Evolutionary conservation across 2,329 filamentous ascomycete species (phyloP).

Genomic region (Pseudodiploospora longispora): DNA sequence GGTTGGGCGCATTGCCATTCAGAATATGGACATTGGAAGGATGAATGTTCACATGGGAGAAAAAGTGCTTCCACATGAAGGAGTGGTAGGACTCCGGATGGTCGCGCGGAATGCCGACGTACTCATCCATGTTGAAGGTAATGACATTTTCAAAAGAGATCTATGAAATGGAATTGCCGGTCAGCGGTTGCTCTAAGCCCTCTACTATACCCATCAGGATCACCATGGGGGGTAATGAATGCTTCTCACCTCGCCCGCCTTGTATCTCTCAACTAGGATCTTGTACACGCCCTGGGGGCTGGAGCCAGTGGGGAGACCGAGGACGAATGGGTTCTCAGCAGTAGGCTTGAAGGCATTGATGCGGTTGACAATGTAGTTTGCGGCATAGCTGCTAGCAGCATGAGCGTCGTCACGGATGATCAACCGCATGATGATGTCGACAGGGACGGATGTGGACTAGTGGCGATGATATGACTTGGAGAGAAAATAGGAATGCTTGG

Average conservation of each 20-base stretch:
- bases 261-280: slow-evolving; percentile 63
- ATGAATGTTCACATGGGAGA: slow-evolving; percentile 74
- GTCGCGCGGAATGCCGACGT: slow-evolving; percentile 73
- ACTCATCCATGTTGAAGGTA: slow-evolving; percentile 94
- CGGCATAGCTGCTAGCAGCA: slow-evolving; percentile 65
- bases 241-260: slow-evolving; percentile 47
- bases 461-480: slow-evolving; percentile 1
- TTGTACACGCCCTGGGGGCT: slow-evolving; percentile 73
- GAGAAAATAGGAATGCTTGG: not conserved
- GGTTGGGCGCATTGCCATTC: slow-evolving; percentile 68
- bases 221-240: slow-evolving; percentile 7
- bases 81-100: slow-evolving; percentile 83
- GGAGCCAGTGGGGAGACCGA: slow-evolving; percentile 76
- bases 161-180: slow-evolving; percentile 25
- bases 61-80: slow-evolving; percentile 92
- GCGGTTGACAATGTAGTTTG: slow-evolving; percentile 74
- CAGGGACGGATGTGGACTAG: slow-evolving; percentile 14
- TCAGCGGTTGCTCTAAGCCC: not conserved
- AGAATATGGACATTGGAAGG: slow-evolving; percentile 80
- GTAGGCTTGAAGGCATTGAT: slow-evolving; percentile 72
- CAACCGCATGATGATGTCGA: slow-evolving; percentile 56
- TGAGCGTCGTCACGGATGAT: slow-evolving; percentile 70
- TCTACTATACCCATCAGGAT: not conserved
- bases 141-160: slow-evolving; percentile 84
- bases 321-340: slow-evolving; percentile 65